phyloP scores from a whole-genome alignment of 495 filamentous ascomycete genomes.

The Glonium stellatum region DNA sequence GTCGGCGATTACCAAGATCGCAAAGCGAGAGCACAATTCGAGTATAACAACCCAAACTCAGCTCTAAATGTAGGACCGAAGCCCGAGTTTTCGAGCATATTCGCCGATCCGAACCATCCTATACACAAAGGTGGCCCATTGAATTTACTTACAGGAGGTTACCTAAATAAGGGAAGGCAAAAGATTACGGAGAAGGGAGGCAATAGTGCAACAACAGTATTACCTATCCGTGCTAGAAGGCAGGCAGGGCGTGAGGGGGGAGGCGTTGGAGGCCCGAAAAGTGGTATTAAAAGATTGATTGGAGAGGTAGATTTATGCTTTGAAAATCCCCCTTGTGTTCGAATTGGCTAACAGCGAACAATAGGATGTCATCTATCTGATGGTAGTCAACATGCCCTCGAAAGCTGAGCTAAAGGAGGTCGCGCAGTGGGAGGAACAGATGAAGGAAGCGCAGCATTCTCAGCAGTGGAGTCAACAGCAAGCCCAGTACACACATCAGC shows the following conservation, averaged over 20 bases:
- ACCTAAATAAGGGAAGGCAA: not conserved
- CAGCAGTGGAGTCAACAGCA: conserved; percentile 3
- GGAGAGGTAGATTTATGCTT: not conserved
- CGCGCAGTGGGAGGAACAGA: not conserved
- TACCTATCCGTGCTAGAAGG: not conserved
- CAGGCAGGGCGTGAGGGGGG: not conserved
- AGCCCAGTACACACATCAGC: not conserved
- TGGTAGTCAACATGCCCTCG: not conserved
- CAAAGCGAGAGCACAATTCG: conserved; percentile 1
- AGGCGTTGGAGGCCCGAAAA: not conserved
- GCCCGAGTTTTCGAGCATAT: not conserved
- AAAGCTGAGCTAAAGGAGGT: not conserved
- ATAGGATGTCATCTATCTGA: not conserved
- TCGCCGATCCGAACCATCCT: not conserved
- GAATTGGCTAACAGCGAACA: not conserved
- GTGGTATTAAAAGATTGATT: not conserved
- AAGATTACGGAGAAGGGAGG: not conserved
- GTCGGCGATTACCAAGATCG: not conserved
- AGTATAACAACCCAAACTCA: not conserved
- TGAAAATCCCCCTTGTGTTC: not conserved
- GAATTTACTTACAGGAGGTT: not conserved
- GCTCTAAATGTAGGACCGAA: not conserved
- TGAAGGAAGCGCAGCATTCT: not conserved
- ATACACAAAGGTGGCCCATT: not conserved
- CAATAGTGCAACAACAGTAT: not conserved